A percentile compares a stretch with the other conserved stretches of the same genome.
These are phyloP conservation scores for Aspergillus niger DNA, from an alignment of 2,329 filamentous ascomycete genomes.

Conservation along the genomic window DNA sequence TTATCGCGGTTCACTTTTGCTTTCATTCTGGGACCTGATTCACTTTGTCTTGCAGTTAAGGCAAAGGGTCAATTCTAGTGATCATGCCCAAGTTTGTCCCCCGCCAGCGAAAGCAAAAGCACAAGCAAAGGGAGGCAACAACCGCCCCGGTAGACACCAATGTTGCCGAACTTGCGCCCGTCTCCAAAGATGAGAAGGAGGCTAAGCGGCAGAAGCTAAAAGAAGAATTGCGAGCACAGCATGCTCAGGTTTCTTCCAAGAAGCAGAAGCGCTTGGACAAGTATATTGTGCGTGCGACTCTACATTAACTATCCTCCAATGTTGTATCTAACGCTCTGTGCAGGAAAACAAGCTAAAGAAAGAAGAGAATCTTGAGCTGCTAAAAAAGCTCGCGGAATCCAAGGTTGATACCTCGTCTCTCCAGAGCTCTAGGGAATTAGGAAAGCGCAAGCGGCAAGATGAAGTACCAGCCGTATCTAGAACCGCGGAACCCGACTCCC, in stretches of 20 bases:
- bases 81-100: slow-evolving; percentile 55
- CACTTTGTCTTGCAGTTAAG: slow-evolving; percentile 18
- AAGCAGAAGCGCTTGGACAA: slow-evolving; percentile 70
- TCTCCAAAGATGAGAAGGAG: slow-evolving; percentile 56
- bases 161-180: slow-evolving; percentile 44
- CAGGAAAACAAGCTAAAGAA: slow-evolving; percentile 88
- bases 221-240: slow-evolving; percentile 56
- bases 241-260: slow-evolving; percentile 62
- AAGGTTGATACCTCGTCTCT: slow-evolving; percentile 83
- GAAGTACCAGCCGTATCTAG: slow-evolving; percentile 15
- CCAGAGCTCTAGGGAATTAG: slow-evolving; percentile 74
- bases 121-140: slow-evolving; percentile 35
- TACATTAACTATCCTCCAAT: neutral
- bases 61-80: slow-evolving; percentile 11
- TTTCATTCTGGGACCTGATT: slow-evolving; percentile 5
- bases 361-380: slow-evolving; percentile 82
- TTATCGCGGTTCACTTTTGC: slow-evolving; percentile 10
- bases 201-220: slow-evolving; percentile 54
- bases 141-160: slow-evolving; percentile 49
- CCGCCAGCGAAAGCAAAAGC: slow-evolving; percentile 61
- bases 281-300: slow-evolving; percentile 57
- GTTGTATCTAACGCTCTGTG: slow-evolving; percentile 19
- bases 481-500: slow-evolving; percentile 24
- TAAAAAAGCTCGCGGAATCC: slow-evolving; percentile 77
- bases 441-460: slow-evolving; percentile 68